Evolutionary conservation across 2,329 filamentous ascomycete species (phyloP).

Genomic region (Dactylellina cionopaga): DNA sequence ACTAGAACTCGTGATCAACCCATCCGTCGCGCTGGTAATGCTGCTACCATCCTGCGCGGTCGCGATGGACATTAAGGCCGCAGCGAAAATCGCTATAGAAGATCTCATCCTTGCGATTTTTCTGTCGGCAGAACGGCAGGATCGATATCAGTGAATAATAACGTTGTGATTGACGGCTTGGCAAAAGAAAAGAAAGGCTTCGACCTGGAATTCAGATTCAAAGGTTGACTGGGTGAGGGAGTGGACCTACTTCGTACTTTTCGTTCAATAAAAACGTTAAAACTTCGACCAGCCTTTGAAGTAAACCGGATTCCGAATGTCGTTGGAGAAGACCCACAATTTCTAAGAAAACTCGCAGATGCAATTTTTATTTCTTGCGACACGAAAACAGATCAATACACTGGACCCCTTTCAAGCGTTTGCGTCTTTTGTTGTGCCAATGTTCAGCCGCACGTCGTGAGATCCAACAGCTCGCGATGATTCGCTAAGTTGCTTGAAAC

Average conservation of each 20-base stretch:
- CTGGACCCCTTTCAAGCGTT: conserved; percentile 32
- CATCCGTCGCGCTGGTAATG: not conserved
- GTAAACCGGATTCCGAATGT: conserved; percentile 28
- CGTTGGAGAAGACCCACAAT: conserved; percentile 3
- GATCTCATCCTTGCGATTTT: conserved; percentile 32
- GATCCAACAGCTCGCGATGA: not conserved
- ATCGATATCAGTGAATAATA: conserved; percentile 25
- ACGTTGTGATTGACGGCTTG: conserved; percentile 1
- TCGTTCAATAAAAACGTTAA: not conserved
- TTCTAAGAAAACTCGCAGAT: not conserved
- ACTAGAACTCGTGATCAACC: not conserved
- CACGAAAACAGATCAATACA: conserved; percentile 26
- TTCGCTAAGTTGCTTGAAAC: not conserved
- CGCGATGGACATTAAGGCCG: conserved; percentile 2
- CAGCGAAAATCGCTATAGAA: conserved; percentile 10
- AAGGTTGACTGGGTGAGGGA: no score
- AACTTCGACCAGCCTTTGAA: conserved; percentile 23
- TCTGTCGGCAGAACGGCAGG: not conserved
- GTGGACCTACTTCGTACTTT: no score
- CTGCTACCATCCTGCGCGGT: conserved; percentile 7
- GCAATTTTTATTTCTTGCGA: conserved; percentile 20
- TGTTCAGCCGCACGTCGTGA: conserved; percentile 46
- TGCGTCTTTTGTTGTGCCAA: conserved; percentile 25
- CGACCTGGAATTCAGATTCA: no score
- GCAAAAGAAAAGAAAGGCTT: no score